Base-by-base conservation (phyloP, 805 yeast species). In the Teunomyces atbi region DNA sequence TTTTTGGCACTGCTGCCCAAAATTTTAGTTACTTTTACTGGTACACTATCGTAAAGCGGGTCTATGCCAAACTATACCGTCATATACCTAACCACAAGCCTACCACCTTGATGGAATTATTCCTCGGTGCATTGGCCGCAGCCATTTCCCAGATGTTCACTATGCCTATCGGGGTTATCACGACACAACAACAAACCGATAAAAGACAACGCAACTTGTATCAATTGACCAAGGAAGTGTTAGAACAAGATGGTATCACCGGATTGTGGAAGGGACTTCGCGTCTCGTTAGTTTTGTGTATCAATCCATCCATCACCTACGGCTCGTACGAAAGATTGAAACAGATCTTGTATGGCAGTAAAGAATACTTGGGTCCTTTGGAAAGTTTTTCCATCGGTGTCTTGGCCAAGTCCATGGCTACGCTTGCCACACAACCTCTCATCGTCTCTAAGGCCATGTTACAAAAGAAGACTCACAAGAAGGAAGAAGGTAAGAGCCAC, bases 241-340 rank as follows among this genome's bases (percentile, higher is more conserved):
- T 79, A 30, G 66, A 69, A 16, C 81, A 81, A 21, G 87, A 86
- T 54, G 92, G 94, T 3, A 52, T 82, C 30, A 63, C 76, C 16
- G 92, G 92, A 0, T 78, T 87, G 48, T 89, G 96, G 96, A 77
- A 82, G 53, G 96, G 96, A 0, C 74, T 89, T 47, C 84, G 88
- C 62, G 96, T 89, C 6, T 81, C 89, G 6, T 64, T 88, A 57
- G 85, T 88, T 8, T 75, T 89, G 42, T 88, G 92, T 15, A 71
- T 84, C 42, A 89, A 89, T 66, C 96, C 96, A 2, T 83, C 94
- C 33, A 89, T 89, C 60, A 89, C 96, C 2, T 89, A 88, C 60
- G 92, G 95, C 6, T 74, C 89, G 3, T 85, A 79, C 62, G 90
- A 86, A 61, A 76, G 88, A 53, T 72, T 88, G 54, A 82, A 78